phyloP scores from a whole-genome alignment of 176 grass and related monocot genomes.

The Elymus sibiricus region DNA sequence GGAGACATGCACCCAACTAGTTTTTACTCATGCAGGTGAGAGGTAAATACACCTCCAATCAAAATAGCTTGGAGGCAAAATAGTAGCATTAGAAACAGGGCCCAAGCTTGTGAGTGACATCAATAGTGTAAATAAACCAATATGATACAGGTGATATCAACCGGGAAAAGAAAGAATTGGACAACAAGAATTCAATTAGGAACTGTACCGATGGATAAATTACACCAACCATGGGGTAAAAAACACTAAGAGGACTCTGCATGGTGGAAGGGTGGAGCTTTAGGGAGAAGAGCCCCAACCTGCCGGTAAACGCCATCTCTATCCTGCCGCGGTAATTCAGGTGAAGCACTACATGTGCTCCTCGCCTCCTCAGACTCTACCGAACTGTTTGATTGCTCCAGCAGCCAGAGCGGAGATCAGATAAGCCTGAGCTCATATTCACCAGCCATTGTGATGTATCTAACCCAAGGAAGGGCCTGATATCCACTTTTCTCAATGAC shows the following conservation, averaged over 20 bases:
- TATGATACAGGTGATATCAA: conserved; percentile 25
- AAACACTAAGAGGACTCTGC: neutral
- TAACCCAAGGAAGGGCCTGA: conserved; percentile 94
- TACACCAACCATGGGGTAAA: conserved; percentile 2
- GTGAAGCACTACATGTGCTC: neutral
- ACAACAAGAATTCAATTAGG: neutral
- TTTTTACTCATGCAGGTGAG: neutral
- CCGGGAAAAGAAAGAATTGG: neutral
- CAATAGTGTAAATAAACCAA: neutral
- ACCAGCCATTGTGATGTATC: conserved; percentile 99
- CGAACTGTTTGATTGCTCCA: neutral
- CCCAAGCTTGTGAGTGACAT: neutral
- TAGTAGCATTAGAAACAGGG: neutral
- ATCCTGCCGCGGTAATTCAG: neutral
- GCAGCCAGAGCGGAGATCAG: conserved; percentile 32
- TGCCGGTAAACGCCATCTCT: neutral
- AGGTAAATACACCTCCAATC: neutral
- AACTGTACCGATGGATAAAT: conserved; percentile 3
- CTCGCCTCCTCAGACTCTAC: neutral
- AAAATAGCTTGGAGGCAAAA: neutral
- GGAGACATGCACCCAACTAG: neutral
- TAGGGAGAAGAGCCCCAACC: neutral
- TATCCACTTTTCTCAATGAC: conserved; percentile 98
- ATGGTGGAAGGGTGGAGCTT: neutral
- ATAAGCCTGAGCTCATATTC: conserved; percentile 96